phyloP scores from a whole-genome alignment of 148 eudicot genomes.

The Camellia granthamiana region DNA sequence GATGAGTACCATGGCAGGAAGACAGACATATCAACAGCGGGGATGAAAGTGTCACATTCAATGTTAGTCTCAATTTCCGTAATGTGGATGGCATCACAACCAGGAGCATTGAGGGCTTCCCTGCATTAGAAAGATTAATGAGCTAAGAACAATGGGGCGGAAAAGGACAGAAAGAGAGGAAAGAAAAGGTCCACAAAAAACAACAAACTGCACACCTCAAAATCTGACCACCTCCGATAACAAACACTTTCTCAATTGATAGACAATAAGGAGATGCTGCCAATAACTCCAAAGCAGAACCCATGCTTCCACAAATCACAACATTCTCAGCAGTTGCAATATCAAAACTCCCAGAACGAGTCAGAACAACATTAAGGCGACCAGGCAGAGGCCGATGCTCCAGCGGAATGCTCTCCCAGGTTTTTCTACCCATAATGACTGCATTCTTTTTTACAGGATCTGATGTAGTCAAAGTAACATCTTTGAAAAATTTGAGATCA shows the following conservation, averaged over 20 bases:
- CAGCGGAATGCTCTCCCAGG: slow-evolving; percentile 90
- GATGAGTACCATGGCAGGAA: slow-evolving; percentile 90
- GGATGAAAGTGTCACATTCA: slow-evolving; percentile 92
- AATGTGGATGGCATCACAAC: slow-evolving; percentile 84
- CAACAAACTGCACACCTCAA: slow-evolving; percentile 44
- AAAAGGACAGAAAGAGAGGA: neutral
- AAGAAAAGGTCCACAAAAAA: neutral
- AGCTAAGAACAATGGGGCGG: neutral
- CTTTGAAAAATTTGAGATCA: slow-evolving; percentile 80
- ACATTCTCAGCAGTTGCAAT: slow-evolving; percentile 62
- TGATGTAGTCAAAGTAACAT: slow-evolving; percentile 59
- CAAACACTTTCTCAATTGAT: slow-evolving; percentile 71
- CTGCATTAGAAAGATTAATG: slow-evolving; percentile 42
- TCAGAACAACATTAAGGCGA: slow-evolving; percentile 79
- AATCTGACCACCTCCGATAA: slow-evolving; percentile 90
- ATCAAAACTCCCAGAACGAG: slow-evolving; percentile 52
- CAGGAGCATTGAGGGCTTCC: slow-evolving; percentile 82
- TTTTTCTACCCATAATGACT: slow-evolving; percentile 94
- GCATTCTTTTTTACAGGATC: slow-evolving; percentile 81
- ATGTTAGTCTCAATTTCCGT: slow-evolving; percentile 68
- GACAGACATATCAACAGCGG: slow-evolving; percentile 53
- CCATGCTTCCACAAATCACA: slow-evolving; percentile 58
- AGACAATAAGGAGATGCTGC: slow-evolving; percentile 50
- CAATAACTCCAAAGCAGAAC: slow-evolving; percentile 62
- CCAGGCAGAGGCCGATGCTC: slow-evolving; percentile 72